phyloP scores from a whole-genome alignment of 148 eudicot genomes.

The Rhododendron williamsianum region DNA sequence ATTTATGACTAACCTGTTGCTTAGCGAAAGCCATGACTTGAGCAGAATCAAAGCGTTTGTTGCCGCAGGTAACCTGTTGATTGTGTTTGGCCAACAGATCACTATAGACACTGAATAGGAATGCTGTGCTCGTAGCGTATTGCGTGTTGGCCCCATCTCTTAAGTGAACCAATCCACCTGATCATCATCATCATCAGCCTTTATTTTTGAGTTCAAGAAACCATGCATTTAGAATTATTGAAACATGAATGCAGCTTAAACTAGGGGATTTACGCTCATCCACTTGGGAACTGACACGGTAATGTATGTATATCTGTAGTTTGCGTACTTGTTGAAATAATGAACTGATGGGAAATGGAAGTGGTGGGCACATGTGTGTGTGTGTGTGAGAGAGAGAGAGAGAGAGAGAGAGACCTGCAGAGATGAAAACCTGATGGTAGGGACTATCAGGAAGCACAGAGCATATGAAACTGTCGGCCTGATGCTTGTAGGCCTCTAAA shows the following conservation, averaged over 20 bases:
- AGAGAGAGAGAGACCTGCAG: constrained; percentile 52
- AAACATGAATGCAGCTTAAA: not conserved
- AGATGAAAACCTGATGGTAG: constrained; percentile 39
- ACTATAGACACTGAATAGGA: constrained; percentile 57
- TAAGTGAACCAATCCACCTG: constrained; percentile 70
- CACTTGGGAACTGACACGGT: not conserved
- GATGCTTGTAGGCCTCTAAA: constrained; percentile 42
- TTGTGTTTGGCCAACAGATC: constrained; percentile 58
- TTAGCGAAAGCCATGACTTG: constrained; percentile 57
- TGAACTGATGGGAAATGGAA: not conserved
- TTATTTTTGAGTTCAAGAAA: not conserved
- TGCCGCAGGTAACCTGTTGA: constrained; percentile 52
- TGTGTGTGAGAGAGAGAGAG: not conserved
- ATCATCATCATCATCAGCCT: not conserved
- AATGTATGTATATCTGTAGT: not conserved
- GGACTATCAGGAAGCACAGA: constrained; percentile 70
- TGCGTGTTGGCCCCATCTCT: constrained; percentile 94
- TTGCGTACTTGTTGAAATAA: not conserved
- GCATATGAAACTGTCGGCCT: constrained; percentile 68
- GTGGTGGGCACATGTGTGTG: not conserved
- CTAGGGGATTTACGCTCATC: not conserved
- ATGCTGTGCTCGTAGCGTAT: constrained; percentile 62
- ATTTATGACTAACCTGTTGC: constrained; percentile 49
- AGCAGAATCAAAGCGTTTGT: constrained; percentile 35
- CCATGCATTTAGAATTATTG: not conserved